These are phyloP conservation scores for Saccharomyces pastorianus DNA, from an alignment of 1,139 yeast genomes.

Conservation along the genomic window DNA sequence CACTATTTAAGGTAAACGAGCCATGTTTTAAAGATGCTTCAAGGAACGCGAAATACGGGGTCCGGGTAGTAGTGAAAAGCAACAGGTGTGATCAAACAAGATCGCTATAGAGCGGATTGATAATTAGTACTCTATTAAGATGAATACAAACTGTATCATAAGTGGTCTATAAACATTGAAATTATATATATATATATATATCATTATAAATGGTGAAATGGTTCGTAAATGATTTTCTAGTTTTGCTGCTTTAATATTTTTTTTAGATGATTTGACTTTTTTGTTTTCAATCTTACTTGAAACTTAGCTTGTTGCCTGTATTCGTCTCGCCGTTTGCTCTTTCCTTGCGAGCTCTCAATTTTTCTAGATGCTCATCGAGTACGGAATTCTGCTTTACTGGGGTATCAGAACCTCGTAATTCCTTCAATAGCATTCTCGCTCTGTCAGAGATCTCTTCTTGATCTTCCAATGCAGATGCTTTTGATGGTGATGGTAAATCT, in stretches of 20 bases:
- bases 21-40: not conserved
- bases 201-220: not conserved
- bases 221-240: not conserved
- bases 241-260: not conserved
- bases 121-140: not conserved
- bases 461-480: conserved; percentile 3
- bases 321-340: conserved; percentile 3
- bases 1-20: not conserved
- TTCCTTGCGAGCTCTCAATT: conserved; percentile 24
- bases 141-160: not conserved
- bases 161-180: not conserved
- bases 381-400: conserved; percentile 16
- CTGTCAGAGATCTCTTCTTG: conserved; percentile 25
- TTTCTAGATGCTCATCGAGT: conserved; percentile 24
- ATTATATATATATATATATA: not conserved
- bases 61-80: not conserved
- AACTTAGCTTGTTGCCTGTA: not conserved
- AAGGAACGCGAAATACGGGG: not conserved
- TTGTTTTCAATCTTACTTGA: not conserved
- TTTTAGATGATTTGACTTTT: not conserved
- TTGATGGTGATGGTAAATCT: conserved; percentile 3
- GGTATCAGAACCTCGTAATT: conserved; percentile 24
- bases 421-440: conserved; percentile 28
- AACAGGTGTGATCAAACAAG: too few relatives aligned
- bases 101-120: not conserved